Conservation (phyloP, 2,329 filamentous ascomycete species). For the Trichoderma atroviride region DNA sequence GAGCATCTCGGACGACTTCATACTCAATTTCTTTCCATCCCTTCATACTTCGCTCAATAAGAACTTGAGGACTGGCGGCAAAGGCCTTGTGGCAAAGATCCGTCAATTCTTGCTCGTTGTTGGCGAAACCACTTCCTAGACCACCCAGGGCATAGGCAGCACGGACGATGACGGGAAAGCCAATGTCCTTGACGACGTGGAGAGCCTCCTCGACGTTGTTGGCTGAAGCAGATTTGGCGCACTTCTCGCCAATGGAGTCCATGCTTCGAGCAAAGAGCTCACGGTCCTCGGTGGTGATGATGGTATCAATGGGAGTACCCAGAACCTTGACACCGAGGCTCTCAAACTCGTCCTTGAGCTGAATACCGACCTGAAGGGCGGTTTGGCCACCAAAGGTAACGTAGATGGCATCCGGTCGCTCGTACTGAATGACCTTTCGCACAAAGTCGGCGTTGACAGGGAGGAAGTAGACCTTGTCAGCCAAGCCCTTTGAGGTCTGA, state of each 20-base stretch:
- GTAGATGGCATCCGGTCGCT: conserved; percentile 95
- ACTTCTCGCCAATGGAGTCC: conserved; percentile 98
- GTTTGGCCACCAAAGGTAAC: conserved; percentile 98
- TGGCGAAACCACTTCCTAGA: conserved; percentile 91
- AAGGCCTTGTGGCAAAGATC: conserved; percentile 95
- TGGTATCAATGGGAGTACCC: conserved; percentile 94
- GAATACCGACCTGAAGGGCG: conserved; percentile 92
- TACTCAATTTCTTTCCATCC: conserved; percentile 99
- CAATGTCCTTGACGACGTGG: conserved; percentile 84
- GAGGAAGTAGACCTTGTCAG: conserved; percentile 98
- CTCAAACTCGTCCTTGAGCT: conserved; percentile 97
- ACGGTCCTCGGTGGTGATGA: conserved; percentile 97
- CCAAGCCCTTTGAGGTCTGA: conserved; percentile 95
- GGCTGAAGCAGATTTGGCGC: conserved; percentile 93
- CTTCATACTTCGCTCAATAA: conserved; percentile 99
- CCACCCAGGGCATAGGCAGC: conserved; percentile 95
- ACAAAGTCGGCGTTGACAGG: conserved; percentile 97
- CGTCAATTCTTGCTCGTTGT: conserved; percentile 78
- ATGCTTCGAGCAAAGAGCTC: conserved; percentile 97
- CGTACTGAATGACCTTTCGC: conserved; percentile 93
- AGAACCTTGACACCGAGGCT: conserved; percentile 89
- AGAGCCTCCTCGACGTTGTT: conserved; percentile 87
- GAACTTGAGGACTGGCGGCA: conserved; percentile 89
- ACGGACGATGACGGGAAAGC: conserved; percentile 95
- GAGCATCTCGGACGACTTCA: conserved; percentile 91